A percentile compares a stretch with the other conserved stretches of the same genome.
phyloP scores from a whole-genome alignment of 768 basidiomycete genomes.

The Rhodosporidiobolus sp. region DNA sequence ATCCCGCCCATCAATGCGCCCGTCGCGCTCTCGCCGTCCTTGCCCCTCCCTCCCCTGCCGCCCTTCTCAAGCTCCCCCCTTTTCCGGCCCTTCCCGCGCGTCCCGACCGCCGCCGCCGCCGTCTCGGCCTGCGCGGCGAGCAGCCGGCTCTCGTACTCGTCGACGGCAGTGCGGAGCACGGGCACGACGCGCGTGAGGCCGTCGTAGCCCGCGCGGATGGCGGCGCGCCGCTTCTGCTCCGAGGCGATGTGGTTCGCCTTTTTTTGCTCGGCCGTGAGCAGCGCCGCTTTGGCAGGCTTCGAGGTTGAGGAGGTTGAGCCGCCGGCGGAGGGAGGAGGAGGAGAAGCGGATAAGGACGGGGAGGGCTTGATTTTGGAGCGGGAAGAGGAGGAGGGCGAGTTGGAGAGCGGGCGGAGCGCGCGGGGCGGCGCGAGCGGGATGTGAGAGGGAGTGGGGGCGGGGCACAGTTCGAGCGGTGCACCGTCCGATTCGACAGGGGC shows the following conservation, averaged over 20 bases:
- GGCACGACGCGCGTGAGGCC: constrained; percentile 80
- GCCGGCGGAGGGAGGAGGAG: neutral
- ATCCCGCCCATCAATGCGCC: constrained; percentile 50
- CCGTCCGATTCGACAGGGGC: neutral
- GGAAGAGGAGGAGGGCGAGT: neutral
- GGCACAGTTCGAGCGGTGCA: neutral
- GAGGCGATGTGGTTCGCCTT: constrained; percentile 66
- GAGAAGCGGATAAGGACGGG: neutral
- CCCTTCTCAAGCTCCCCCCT: constrained; percentile 28
- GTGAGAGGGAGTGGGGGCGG: constrained; percentile 1
- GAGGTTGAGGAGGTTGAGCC: too few species aligned
- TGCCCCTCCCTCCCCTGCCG: constrained; percentile 45
- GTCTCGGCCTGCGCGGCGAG: neutral
- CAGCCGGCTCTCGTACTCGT: constrained; percentile 64
- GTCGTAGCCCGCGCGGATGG: constrained; percentile 84
- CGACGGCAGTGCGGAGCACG: constrained; percentile 72
- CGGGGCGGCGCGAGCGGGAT: constrained; percentile 10
- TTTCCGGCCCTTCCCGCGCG: constrained; percentile 6
- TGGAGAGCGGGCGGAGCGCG: neutral
- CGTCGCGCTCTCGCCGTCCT: constrained; percentile 38
- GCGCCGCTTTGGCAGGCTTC: neutral
- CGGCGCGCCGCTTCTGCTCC: constrained; percentile 89
- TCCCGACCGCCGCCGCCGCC: neutral
- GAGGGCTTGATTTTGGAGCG: neutral
- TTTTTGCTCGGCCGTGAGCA: constrained; percentile 39